phyloP scores from a whole-genome alignment of 805 yeast species.

The Lipomyces kockii region DNA sequence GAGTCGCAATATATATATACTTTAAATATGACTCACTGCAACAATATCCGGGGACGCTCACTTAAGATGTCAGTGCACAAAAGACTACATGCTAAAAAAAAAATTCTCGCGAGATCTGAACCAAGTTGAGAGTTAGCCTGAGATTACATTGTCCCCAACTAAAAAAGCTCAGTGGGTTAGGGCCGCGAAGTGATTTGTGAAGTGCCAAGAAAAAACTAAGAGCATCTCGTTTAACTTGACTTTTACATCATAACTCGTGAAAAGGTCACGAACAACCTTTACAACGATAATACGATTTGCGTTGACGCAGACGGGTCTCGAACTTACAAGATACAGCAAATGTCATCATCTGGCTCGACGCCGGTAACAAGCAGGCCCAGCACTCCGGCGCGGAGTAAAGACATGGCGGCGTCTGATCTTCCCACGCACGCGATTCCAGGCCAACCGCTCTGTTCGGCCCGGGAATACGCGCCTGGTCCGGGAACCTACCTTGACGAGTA shows the following conservation, averaged over 20 bases:
- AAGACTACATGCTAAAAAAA: too few relatives aligned
- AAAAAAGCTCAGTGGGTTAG: background rate
- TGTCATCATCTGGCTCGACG: background rate
- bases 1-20: too few relatives aligned
- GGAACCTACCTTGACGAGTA: slow-evolving; percentile 31
- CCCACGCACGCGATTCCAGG: slow-evolving; percentile 34
- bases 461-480: slow-evolving; percentile 33
- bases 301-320: background rate
- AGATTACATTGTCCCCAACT: too few relatives aligned
- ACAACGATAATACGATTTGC: background rate
- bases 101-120: too few relatives aligned
- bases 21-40: too few relatives aligned
- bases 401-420: background rate
- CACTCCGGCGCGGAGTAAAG: background rate
- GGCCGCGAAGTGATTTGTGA: background rate
- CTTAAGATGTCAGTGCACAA: too few relatives aligned
- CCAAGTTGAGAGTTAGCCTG: too few relatives aligned
- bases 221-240: too few relatives aligned
- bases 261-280: background rate
- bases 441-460: slow-evolving; percentile 31
- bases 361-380: background rate
- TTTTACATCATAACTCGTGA: too few relatives aligned
- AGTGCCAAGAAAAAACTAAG: too few relatives aligned
- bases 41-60: too few relatives aligned
- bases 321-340: background rate